Evolutionary conservation across 2,329 filamentous ascomycete genomes (phyloP), one percentile per base, ranked within the genome.

Genomic region (Allantophomopsis lycopodina): DNA sequence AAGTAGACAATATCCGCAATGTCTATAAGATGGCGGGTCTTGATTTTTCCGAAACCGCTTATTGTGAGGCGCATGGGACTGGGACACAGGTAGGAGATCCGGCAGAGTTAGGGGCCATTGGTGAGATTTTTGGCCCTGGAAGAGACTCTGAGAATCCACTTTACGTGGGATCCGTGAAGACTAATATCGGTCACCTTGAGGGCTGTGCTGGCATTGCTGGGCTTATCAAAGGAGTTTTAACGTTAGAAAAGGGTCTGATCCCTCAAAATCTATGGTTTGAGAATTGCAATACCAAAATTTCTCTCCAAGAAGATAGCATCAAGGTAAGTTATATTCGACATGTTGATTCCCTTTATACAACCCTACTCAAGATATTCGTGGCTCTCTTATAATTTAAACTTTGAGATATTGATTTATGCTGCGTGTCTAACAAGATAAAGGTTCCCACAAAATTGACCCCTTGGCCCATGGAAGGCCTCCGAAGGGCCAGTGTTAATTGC

Each of bases 71-170:
- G 12, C 35, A 39, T 40, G 41, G 35, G n/a, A 48, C 46, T 7
- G 45, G 46, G 2, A 48, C 46, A 18, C 39, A 39, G 4, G 38
- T 42, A 16, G 46, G 46, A 3, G 45, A 47, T 28, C 43, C 41
- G 16, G 8, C 47, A 13, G 44, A 46, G 30, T 12, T 64, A 2
- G 51, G 53, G 3, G 65, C 64, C 3, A 64, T 68, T 20, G 14
- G 32, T 11, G 18, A 36, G 7, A 18, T 37, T 11, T 45, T 48
- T 21, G 16, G 32, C 12, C 32, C 20, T 5, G 37, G 33, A 34
- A 16, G 14, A 28, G 10, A 20, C 30, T 7, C 6, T 7, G n/a
- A 39, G 16, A n/a, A 32, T 17, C 17, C 36, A 30, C 32, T 53
- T 3, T 40, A 45, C 32, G 46, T 55, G 5, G 47, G 47, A 7